Percentiles rank a stretch among this genome's conserved stretches.
phyloP scores from a whole-genome alignment of 306 rosid species.

The Prinsepia uniflora region DNA sequence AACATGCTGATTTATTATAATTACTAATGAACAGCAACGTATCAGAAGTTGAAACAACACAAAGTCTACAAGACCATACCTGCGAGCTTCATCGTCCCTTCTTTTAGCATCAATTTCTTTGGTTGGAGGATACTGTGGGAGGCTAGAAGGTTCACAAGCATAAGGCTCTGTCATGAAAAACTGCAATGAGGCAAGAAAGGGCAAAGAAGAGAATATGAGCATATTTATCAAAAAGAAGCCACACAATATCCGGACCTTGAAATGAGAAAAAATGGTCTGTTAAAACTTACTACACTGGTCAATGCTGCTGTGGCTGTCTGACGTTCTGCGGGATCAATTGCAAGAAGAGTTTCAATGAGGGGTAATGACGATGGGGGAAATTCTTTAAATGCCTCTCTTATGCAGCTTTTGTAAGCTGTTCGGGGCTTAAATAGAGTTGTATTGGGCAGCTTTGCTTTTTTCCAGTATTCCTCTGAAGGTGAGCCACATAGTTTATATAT shows the following conservation, averaged over 20 bases:
- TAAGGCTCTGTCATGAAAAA: constrained; percentile 77
- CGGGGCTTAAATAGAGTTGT: constrained; percentile 83
- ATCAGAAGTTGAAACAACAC: constrained; percentile 20
- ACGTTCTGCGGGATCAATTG: constrained; percentile 85
- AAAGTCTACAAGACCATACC: constrained; percentile 39
- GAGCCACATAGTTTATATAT: constrained; percentile 96
- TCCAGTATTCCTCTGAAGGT: constrained; percentile 90
- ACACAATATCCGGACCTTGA: constrained; percentile 5
- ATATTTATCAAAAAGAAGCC: constrained; percentile 18
- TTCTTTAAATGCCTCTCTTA: constrained; percentile 68
- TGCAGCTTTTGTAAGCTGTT: constrained; percentile 73
- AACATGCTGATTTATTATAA: not conserved
- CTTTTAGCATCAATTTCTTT: constrained; percentile 92
- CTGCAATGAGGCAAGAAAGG: constrained; percentile 49
- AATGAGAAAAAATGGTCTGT: not conserved
- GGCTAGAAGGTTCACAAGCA: constrained; percentile 91
- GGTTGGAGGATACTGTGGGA: constrained; percentile 91
- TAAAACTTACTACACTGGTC: constrained; percentile 58
- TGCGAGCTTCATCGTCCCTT: constrained; percentile 75
- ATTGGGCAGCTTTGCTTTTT: constrained; percentile 78
- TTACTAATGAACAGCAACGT: not conserved
- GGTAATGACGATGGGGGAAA: constrained; percentile 75
- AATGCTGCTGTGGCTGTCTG: constrained; percentile 78
- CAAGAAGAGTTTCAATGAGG: constrained; percentile 80
- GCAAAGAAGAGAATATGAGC: constrained; percentile 25